Evolutionary conservation across 768 basidiomycete species (phyloP).

Genomic region (Leccinum arenicola): DNA sequence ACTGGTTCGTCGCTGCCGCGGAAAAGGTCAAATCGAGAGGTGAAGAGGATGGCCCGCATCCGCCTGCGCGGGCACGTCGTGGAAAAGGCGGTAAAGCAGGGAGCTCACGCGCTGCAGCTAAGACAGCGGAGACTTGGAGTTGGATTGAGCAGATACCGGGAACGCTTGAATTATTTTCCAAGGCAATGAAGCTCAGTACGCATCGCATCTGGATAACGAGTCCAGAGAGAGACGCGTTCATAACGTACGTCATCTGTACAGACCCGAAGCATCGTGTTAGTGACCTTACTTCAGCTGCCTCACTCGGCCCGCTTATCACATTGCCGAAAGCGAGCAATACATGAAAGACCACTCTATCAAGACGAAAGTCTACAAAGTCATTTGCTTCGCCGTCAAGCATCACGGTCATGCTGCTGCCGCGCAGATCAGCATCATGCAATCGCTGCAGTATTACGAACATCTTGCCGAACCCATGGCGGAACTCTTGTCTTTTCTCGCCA

Average conservation of each 20-base stretch:
- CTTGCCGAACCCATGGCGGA: conserved; percentile 94
- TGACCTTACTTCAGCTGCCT: conserved; percentile 60
- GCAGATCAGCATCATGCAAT: conserved; percentile 89
- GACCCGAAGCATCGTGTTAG: not conserved
- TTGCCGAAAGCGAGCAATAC: conserved; percentile 82
- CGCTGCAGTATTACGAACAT: conserved; percentile 91
- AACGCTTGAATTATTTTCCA: conserved; percentile 68
- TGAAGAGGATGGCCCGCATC: conserved; percentile 44
- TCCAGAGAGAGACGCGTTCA: conserved; percentile 80
- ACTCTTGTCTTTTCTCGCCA: conserved; percentile 71
- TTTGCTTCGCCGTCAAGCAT: conserved; percentile 89
- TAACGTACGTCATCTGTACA: conserved; percentile 44
- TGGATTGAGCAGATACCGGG: conserved; percentile 78
- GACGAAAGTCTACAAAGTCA: conserved; percentile 78
- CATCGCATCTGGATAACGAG: conserved; percentile 90
- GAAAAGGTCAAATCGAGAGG: conserved; percentile 68
- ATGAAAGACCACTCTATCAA: conserved; percentile 79
- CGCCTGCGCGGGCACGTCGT: conserved; percentile 48
- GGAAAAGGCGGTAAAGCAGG: conserved; percentile 61
- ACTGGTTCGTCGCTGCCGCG: conserved; percentile 83
- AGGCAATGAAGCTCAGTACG: conserved; percentile 61
- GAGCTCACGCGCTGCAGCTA: conserved; percentile 37
- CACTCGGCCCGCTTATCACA: conserved; percentile 81
- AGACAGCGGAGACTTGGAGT: conserved; percentile 54
- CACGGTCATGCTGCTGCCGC: conserved; percentile 82